Evolutionary conservation across 2,329 filamentous ascomycete genomes (phyloP), one percentile per base, ranked within the genome.

Genomic region (Pseudogymnoascus sp.): DNA sequence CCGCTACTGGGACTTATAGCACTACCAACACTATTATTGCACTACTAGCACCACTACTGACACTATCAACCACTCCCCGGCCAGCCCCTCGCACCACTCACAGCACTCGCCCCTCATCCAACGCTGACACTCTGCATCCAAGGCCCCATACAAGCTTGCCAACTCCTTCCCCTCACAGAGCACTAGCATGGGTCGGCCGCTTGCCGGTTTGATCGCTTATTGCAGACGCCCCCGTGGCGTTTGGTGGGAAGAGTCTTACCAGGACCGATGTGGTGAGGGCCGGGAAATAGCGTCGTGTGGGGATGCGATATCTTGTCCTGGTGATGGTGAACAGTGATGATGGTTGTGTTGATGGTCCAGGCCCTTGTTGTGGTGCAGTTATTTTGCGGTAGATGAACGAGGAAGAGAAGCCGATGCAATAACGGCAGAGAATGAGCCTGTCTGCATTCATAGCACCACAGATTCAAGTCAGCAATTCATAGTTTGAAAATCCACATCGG

Each of bases 171-270:
- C 23, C 45, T 16, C 14, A 2, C 23, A 5, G 14, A 5, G 14
- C 5, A n/a, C 45, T 55, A 55, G 16, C 28, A 55, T 55, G 49
- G 49, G 49, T 55, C 49, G 49, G 49, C 49, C 49, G 49, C 49
- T 18, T 55, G 28, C 49, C 28, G 49, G 49, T 55, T 55, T 55
- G 49, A 55, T 55, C 49, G 49, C 49, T 55, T 55, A 55, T 9
- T 55, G 28, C 49, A 55, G 49, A 55, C 28, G 49, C 16, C 28
- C 28, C 28, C 28, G 49, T 55, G 49, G 49, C 25, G 45, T 52
- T 12, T 8, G 28, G 12, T 14, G 23, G 18, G 23, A 7, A 7
- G 23, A 14, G 49, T 55, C 49, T 55, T 18, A 55, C 49, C 49
- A 55, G 49, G 28, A 55, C 49, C 1, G 28, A 33, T 55, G 28